Evolutionary conservation across 23 red algal genomes (phyloP).

Genomic region (Pyropia haitanensis): DNA sequence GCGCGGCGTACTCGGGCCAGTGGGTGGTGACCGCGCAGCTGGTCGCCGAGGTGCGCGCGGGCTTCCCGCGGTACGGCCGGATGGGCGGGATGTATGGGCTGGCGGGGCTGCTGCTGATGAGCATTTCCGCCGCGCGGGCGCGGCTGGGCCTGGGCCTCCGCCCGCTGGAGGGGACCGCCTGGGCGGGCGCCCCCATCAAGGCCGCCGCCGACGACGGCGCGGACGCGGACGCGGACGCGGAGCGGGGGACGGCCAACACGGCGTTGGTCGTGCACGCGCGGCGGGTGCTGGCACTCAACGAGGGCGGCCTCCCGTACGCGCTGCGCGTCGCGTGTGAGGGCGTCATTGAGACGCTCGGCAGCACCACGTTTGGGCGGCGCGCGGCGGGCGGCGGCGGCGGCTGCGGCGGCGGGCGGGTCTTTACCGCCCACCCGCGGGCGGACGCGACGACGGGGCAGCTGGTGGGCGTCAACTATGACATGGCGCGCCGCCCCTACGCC

Average conservation of each 20-base stretch:
- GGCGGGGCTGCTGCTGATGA: neutral
- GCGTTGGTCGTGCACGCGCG: neutral
- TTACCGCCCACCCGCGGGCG: slow-evolving; percentile 2
- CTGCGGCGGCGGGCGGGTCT: neutral
- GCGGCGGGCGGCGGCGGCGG: too few species aligned
- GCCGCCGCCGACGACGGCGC: too few species aligned
- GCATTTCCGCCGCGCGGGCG: neutral
- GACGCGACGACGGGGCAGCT: neutral
- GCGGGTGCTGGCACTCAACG: slow-evolving; percentile 1
- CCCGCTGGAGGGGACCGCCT: neutral
- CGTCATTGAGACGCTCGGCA: slow-evolving; percentile 9
- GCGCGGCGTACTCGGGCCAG: neutral
- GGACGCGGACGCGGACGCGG: neutral
- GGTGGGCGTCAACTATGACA: neutral
- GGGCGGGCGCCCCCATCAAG: too few species aligned
- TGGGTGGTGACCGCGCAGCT: neutral
- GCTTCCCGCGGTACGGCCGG: neutral
- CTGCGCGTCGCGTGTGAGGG: neutral
- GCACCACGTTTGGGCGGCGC: neutral
- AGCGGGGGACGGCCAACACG: neutral
- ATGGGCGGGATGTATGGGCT: neutral
- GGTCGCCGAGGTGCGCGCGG: neutral
- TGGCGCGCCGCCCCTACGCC: neutral
- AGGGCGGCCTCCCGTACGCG: slow-evolving; percentile 1
- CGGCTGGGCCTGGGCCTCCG: slow-evolving; percentile 1